Base-by-base conservation (phyloP, 257 asterid species). In the Gentiana straminea region DNA sequence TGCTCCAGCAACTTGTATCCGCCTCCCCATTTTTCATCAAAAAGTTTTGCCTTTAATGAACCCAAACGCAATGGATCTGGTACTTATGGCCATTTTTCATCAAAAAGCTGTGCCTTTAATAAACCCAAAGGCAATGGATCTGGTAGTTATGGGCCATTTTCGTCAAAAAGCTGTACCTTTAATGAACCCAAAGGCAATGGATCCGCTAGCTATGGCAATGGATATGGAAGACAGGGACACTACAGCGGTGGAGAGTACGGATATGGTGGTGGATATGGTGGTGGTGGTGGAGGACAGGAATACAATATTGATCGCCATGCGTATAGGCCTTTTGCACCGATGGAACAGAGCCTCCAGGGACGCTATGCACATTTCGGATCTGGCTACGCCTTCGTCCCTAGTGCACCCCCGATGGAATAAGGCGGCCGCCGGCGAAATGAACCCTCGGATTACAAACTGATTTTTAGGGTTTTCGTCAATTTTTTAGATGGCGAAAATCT, bases 1-100 rank as follows among this genome's bases (percentile, higher is more conserved):
- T 68, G 78, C 53, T 73, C 78, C 8, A 54, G 33, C 48, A 69
- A 61, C 64, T 64, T 65, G 63, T 58, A 55, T 55, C 36, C 56
- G 48, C 64, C 61, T 3, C 36, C 61, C 33, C 15, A 15, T 9
- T 7, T 15, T 11, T 12, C 35, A 24, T 35, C 60, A 24, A 24
- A 24, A 37, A 32, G 34, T 55, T 46, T 13, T 45, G 4, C 13
- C 0, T 4, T 43, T 6, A 39, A 7, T 12, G 44, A 53, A 33
- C 4, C 2, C 32, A 7, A 1, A 5, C 12, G 6, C 7, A 7
- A 54, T 34, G 58, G 13, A 34, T 43, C 46, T 54, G 35, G n/a
- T 13, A 32, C 32, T 0, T 7, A 54, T 36, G 45, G 45, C 45
- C 45, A 15, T 9, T 7, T 15, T 11, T 12, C 35, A 24, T 35